A percentile compares a stretch with the other conserved stretches of the same genome.
Conservation (phyloP, 2,329 filamentous ascomycete genomes). For the Colletotrichum karsti region DNA sequence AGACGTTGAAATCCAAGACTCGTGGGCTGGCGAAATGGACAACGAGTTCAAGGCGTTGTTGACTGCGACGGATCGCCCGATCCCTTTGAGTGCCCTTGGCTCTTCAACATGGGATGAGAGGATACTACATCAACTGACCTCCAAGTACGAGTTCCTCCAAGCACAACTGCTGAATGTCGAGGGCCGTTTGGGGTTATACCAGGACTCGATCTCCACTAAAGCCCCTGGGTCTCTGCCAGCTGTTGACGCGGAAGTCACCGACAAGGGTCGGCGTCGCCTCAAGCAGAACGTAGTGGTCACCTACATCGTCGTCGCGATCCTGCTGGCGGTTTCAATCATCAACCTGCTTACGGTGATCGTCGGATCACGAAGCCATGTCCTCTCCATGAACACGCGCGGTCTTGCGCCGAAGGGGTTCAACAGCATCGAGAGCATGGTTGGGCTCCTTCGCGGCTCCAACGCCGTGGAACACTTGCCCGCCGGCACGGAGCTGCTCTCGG, state of each 20-base stretch:
- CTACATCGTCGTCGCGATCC: background rate
- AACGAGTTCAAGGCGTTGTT: background rate
- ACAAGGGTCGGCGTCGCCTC: background rate
- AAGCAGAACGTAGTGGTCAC: constrained; percentile 4
- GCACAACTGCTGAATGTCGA: constrained; percentile 1
- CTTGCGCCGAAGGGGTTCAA: background rate
- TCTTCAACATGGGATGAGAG: background rate
- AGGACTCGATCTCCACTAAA: background rate
- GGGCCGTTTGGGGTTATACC: background rate
- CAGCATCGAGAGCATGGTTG: background rate
- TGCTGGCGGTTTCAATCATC: background rate
- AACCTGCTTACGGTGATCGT: constrained; percentile 6
- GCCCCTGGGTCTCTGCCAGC: background rate
- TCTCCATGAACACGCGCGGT: constrained; percentile 4
- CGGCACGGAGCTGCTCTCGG: background rate
- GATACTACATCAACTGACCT: background rate
- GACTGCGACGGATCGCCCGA: background rate
- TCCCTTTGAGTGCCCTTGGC: background rate
- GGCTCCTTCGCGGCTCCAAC: background rate
- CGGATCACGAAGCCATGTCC: background rate
- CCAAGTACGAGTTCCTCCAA: background rate
- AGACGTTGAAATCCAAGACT: background rate
- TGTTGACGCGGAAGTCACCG: background rate
- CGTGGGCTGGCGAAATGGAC: background rate
- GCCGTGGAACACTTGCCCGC: background rate